Base-by-base conservation (phyloP, 768 basidiomycete genomes). In the Pholiota microspora region DNA sequence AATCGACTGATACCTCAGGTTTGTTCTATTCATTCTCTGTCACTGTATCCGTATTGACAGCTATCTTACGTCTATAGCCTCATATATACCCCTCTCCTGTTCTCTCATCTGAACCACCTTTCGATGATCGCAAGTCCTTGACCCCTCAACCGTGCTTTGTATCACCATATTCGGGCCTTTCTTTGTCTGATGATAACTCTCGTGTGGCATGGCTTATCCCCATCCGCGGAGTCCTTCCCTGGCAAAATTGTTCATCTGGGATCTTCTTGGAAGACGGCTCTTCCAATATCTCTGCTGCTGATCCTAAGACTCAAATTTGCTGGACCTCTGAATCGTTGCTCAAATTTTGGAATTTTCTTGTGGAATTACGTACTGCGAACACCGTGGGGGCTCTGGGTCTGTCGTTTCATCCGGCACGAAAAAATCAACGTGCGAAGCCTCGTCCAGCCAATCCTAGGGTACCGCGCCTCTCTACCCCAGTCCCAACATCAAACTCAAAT, bases 121-220 rank as follows among this genome's bases (percentile, higher is more conserved):
- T 55, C 24, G 61, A 61, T 23, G 58, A 69, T 15, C 63, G 58
- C 7, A 59, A 67, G 13, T 82, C 74, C 58, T 62, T 56, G 7
- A 77, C 73, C 61, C 56, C 63, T 1, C 61, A 48, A 42, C 75
- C 77, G 0, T 64, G 64, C 6, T 71, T 74, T 25, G 67, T 82
- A 42, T 49, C 72, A 21, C 72, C 74, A 23, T 69, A 71, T 58
- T 62, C 55, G 69, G 23, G 21, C 21, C 16, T 42, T 4, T 42
- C 40, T 59, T 45, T 59, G 7, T 59, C 67, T 16, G 63, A 62
- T 24, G 75, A 73, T 59, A 60, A n/a, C n/a, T n/a, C 72, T 46
- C 78, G 82, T 46, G 69, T 68, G 45, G 77, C 79, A 7, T 86
- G 84, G 84, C 61, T 85, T 13, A 73, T 86, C 32, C 84, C 84